Conservation (phyloP, 2,329 filamentous ascomycete genomes). For the Orbilia blumenaviensis region DNA sequence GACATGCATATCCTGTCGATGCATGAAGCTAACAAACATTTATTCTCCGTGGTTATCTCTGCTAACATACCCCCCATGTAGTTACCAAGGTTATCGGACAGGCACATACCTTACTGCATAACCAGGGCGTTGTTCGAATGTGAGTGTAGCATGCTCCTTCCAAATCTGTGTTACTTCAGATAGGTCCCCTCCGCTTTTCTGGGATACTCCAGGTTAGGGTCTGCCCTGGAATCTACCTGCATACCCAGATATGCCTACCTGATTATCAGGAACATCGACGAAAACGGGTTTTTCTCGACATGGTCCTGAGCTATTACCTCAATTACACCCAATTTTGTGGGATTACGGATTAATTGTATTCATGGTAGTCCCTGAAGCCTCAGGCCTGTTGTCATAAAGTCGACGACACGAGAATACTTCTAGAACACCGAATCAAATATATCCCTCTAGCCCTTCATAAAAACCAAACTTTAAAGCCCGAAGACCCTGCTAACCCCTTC, state of each 20-base stretch:
- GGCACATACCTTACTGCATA: constrained; percentile 79
- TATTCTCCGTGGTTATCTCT: constrained; percentile 27
- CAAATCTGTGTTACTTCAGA: constrained; percentile 10
- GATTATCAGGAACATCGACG: background rate
- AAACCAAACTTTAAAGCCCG: constrained; percentile 9
- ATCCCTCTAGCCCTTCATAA: constrained; percentile 4
- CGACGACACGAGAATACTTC: constrained; percentile 1
- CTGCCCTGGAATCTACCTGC: background rate
- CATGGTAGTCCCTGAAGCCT: constrained; percentile 9
- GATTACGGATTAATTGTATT: constrained; percentile 10
- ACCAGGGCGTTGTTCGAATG: constrained; percentile 74
- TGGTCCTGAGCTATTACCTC: constrained; percentile 6
- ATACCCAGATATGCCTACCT: background rate
- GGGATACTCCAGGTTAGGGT: background rate
- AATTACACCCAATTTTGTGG: background rate
- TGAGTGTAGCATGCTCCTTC: constrained; percentile 24
- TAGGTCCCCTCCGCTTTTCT: background rate
- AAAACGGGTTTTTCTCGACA: background rate
- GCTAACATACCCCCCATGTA: constrained; percentile 18
- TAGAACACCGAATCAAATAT: constrained; percentile 7
- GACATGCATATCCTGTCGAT: background rate
- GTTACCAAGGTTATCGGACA: constrained; percentile 74
- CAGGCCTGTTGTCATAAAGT: background rate
- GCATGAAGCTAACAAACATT: constrained; percentile 2
- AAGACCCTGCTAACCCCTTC: constrained; percentile 27